Conservation (phyloP, 108 stramenopile species). For the Nannochloropsis gaditana region DNA sequence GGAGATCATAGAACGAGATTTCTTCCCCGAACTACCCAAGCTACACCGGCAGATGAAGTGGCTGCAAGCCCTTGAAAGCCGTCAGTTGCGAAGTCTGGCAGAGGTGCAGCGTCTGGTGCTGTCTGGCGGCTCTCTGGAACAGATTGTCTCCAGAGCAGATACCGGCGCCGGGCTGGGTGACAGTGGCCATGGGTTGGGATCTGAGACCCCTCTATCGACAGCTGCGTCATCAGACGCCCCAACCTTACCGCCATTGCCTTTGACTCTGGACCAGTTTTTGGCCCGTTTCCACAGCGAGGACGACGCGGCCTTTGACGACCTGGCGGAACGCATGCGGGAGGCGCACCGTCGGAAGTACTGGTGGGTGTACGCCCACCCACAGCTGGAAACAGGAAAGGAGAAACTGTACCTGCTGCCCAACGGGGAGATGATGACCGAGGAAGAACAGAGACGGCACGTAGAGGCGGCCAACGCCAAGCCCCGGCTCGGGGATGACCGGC, state of each 20-base stretch:
- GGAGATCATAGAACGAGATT: background rate
- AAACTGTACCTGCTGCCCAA: background rate
- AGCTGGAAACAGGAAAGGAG: conserved; percentile 11
- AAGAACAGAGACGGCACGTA: background rate
- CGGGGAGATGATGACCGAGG: conserved; percentile 3
- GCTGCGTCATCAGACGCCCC: background rate
- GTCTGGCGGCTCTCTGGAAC: background rate
- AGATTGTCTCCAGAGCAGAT: background rate
- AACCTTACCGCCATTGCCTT: background rate
- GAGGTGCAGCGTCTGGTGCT: background rate
- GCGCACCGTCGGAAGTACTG: conserved; percentile 7
- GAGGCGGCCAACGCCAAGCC: conserved; percentile 5
- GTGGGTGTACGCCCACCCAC: background rate
- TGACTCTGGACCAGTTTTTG: background rate
- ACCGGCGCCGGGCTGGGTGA: background rate
- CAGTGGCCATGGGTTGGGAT: background rate
- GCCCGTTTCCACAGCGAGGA: background rate
- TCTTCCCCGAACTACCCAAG: background rate
- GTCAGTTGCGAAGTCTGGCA: conserved; percentile 17
- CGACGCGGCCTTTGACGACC: background rate
- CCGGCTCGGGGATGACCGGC: conserved; percentile 1
- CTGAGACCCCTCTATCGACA: background rate
- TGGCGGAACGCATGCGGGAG: conserved; percentile 5
- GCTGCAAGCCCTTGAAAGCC: background rate
- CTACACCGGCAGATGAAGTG: background rate